A percentile compares a stretch with the other conserved stretches of the same genome.
Evolutionary conservation across 345 rosid species (phyloP).

Genomic region (Pugionium cornutum): DNA sequence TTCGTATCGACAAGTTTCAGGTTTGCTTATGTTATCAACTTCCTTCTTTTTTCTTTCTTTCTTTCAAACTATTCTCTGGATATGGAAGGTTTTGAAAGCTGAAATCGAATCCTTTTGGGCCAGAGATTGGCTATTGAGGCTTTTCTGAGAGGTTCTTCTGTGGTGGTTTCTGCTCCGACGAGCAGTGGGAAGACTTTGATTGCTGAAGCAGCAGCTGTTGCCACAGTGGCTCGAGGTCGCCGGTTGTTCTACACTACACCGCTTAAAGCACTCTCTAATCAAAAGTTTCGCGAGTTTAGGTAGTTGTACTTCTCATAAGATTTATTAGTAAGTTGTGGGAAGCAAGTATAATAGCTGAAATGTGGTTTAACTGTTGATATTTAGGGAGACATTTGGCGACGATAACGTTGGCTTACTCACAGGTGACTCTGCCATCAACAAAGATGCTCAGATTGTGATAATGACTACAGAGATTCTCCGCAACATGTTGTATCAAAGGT

Average conservation of each 20-base stretch:
- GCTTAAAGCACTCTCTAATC: constrained; percentile 95
- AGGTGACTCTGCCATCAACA: constrained; percentile 83
- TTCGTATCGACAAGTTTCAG: constrained; percentile 94
- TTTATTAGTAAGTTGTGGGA: constrained; percentile 5
- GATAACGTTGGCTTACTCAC: constrained; percentile 89
- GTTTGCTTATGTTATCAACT: constrained; percentile 34
- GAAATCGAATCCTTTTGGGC: constrained; percentile 5
- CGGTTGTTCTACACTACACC: constrained; percentile 92
- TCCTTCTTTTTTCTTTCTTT: neutral
- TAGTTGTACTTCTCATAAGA: constrained; percentile 28
- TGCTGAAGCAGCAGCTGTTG: constrained; percentile 96
- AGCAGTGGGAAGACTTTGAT: constrained; percentile 96
- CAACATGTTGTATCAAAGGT: constrained; percentile 96
- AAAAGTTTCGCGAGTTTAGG: constrained; percentile 96
- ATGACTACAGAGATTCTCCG: constrained; percentile 98
- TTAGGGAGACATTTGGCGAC: constrained; percentile 87
- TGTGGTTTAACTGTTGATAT: neutral
- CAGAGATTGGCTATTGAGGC: constrained; percentile 85
- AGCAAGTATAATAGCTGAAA: constrained; percentile 16
- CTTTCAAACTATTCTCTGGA: neutral
- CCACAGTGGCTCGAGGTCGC: constrained; percentile 78
- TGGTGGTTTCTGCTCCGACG: constrained; percentile 95
- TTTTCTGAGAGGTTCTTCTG: constrained; percentile 76
- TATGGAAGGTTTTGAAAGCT: neutral
- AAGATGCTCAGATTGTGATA: constrained; percentile 79